Evolutionary conservation across 148 eudicot species (phyloP).

Genomic region (Rhododendron simsii): DNA sequence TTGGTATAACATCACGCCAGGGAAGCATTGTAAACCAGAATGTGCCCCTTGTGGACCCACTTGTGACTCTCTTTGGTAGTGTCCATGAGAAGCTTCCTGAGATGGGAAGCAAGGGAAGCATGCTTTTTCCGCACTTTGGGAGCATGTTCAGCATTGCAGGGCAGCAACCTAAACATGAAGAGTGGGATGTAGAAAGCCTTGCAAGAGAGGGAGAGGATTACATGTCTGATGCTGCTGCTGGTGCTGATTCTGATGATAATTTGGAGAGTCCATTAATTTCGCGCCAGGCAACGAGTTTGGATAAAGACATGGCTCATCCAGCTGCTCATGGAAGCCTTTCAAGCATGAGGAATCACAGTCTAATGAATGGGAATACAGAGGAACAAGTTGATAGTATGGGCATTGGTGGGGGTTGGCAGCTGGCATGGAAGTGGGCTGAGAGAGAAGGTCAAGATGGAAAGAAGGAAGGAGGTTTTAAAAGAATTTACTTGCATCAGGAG

Average conservation of each 20-base stretch:
- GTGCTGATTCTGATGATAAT: conserved; percentile 61
- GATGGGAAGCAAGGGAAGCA: conserved; percentile 71
- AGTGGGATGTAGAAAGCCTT: conserved; percentile 58
- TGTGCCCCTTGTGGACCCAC: conserved; percentile 51
- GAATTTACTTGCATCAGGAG: conserved; percentile 82
- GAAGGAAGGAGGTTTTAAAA: conserved; percentile 43
- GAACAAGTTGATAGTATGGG: conserved; percentile 56
- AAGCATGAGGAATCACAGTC: conserved; percentile 40
- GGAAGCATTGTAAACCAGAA: conserved; percentile 62
- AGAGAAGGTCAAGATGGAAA: conserved; percentile 52
- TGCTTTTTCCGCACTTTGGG: conserved; percentile 67
- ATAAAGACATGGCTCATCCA: conserved; percentile 40
- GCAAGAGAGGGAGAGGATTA: conserved; percentile 39
- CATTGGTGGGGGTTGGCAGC: conserved; percentile 97
- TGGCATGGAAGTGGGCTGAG: conserved; percentile 58
- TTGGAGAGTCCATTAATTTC: conserved; percentile 68
- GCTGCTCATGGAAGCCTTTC: conserved; percentile 36
- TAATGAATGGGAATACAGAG: conserved; percentile 31
- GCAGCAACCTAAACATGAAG: conserved; percentile 33
- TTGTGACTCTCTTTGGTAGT: conserved; percentile 79
- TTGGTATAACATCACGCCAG: conserved; percentile 47
- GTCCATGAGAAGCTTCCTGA: conserved; percentile 74
- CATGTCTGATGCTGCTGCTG: conserved; percentile 35
- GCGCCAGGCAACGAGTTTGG: conserved; percentile 42
- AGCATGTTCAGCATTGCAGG: conserved; percentile 67